A percentile compares a stretch with the other conserved stretches of the same genome.
phyloP scores from a whole-genome alignment of 768 basidiomycete genomes.

The Podaxis sp. region DNA sequence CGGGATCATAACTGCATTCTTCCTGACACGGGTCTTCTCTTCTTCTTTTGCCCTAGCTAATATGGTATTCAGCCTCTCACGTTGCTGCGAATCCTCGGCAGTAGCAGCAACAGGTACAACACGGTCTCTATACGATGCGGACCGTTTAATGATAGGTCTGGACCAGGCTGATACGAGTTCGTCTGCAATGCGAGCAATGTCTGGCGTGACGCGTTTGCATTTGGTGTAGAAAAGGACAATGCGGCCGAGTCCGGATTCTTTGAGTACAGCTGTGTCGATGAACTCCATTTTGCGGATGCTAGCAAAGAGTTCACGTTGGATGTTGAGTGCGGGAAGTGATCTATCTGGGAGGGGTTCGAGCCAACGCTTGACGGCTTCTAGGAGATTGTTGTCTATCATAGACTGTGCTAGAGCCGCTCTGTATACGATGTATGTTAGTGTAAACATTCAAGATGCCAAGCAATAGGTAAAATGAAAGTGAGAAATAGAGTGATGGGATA shows the following conservation, averaged over 20 bases:
- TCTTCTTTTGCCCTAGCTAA: constrained; percentile 63
- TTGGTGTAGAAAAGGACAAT: constrained; percentile 96
- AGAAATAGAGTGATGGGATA: neutral
- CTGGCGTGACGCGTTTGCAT: constrained; percentile 83
- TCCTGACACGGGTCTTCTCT: constrained; percentile 69
- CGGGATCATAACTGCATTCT: constrained; percentile 84
- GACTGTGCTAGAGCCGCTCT: constrained; percentile 87
- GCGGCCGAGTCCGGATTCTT: constrained; percentile 87
- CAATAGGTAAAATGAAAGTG: neutral
- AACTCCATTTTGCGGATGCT: constrained; percentile 86
- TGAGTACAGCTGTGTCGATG: constrained; percentile 87
- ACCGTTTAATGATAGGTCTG: constrained; percentile 88
- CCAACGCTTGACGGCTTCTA: constrained; percentile 88
- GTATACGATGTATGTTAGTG: constrained; percentile 29
- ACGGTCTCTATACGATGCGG: constrained; percentile 76
- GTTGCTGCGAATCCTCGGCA: constrained; percentile 34
- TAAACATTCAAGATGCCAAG: constrained; percentile 16
- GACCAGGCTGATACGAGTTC: constrained; percentile 87
- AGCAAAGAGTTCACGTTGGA: constrained; percentile 89
- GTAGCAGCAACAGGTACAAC: constrained; percentile 60
- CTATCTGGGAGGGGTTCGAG: constrained; percentile 92
- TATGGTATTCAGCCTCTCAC: constrained; percentile 67
- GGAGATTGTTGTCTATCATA: constrained; percentile 92
- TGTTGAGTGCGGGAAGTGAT: constrained; percentile 92
- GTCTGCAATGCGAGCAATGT: constrained; percentile 78